These are phyloP conservation scores for Yamadazyma songkhlaensis DNA, from an alignment of 1,139 yeast species.

Conservation along the genomic window DNA sequence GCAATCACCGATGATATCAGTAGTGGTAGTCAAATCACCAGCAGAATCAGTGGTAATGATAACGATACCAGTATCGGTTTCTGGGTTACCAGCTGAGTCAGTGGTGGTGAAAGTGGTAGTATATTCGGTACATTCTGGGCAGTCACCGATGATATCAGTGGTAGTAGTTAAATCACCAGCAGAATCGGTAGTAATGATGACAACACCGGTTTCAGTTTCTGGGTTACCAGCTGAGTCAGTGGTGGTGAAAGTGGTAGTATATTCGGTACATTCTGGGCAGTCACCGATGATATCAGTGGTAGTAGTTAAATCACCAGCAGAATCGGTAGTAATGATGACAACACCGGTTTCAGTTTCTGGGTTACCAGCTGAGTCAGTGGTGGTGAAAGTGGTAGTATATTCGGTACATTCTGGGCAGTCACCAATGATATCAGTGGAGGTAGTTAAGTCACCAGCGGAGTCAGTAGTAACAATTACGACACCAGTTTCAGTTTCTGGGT, in stretches of 20 bases:
- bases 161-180: slow-evolving; percentile 7
- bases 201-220: slow-evolving; percentile 11
- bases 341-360: slow-evolving; percentile 15
- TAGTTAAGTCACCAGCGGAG: slow-evolving; percentile 7
- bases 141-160: slow-evolving; percentile 9
- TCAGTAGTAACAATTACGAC: slow-evolving; percentile 13
- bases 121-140: slow-evolving; percentile 8
- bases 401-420: slow-evolving; percentile 8
- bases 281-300: slow-evolving; percentile 6
- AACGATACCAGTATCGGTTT: slow-evolving; percentile 8
- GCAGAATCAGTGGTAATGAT: slow-evolving; percentile 10
- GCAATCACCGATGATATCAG: slow-evolving; percentile 5
- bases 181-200: slow-evolving; percentile 12
- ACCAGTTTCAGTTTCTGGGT: slow-evolving; percentile 15
- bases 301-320: slow-evolving; percentile 10
- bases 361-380: slow-evolving; percentile 16
- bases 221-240: slow-evolving; percentile 8
- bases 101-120: slow-evolving; percentile 9
- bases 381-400: slow-evolving; percentile 11
- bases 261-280: slow-evolving; percentile 5
- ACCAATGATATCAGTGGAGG: slow-evolving; percentile 6
- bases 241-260: slow-evolving; percentile 5
- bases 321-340: slow-evolving; percentile 12
- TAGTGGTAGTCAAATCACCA: slow-evolving; percentile 9
- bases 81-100: slow-evolving; percentile 6